Base-by-base conservation (phyloP, 257 asterid species). In the Solanum tacnaense region DNA sequence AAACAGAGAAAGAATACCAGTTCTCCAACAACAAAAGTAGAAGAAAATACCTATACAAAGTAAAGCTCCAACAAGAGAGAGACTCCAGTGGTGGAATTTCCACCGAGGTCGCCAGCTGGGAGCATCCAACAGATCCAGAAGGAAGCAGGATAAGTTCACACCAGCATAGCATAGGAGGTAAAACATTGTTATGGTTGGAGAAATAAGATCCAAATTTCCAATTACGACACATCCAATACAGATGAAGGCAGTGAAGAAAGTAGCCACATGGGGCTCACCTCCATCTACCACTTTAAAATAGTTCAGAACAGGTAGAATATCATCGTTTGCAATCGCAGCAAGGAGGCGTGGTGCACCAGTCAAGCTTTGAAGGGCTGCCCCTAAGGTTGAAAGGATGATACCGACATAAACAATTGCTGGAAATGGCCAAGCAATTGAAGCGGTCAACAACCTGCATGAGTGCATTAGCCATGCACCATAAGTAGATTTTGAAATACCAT, bases 81-180 rank as follows among this genome's bases (percentile, higher is more conserved):
- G 95, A 88, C 99, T 97, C 99, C 99, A 97, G 87, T 97, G 99
- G 91, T 97, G 99, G 92, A 96, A 96, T 87, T 95, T 97, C 99
- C 99, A 97, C 83, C 99, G 98, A 84, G 99, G 99, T 72, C 99
- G 99, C 99, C 99, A 97, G 93, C 99, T 96, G 90, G 99, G 99
- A 90, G 99, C 99, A 93, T 97, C 99, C 87, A 97, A 90, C 85
- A 97, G 96, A 92, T 97, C 99, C 93, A 97, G 92, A 88, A 97
- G 99, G 89, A 97, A 96, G 93, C 99, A 97, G 84, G 99, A 97
- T 89, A 97, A 91, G 89, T 97, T 97, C 91, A 97, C 99, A 29
- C 99, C 99, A 52, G 93, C 98, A 87, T 97, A 97, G 92, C 99
- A 97, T 83, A 97, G 93, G 87, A 97, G 99, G 94, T 94, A 97